Conservation (phyloP, 805 yeast genomes). For the Ogataea saltuana region DNA sequence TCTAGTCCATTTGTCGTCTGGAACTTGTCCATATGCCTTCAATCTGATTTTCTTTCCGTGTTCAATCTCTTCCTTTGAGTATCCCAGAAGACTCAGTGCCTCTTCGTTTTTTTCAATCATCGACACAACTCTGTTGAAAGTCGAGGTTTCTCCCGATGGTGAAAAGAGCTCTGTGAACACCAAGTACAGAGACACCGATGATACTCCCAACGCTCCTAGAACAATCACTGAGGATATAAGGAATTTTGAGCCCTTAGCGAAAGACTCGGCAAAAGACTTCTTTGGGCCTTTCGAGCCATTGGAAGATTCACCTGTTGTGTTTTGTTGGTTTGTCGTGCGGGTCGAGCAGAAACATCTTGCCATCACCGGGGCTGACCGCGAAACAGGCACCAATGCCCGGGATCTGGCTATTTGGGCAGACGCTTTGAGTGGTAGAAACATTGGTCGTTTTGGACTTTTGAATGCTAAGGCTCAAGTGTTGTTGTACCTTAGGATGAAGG, state of each 20-base stretch:
- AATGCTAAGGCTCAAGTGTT: not conserved
- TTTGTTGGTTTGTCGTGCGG: not conserved
- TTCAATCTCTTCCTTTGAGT: conserved; percentile 41
- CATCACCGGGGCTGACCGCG: not conserved
- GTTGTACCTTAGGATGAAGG: too few species aligned
- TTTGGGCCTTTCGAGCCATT: conserved; percentile 3
- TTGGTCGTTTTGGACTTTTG: not conserved
- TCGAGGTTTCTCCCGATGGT: conserved; percentile 89
- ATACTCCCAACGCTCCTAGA: conserved; percentile 66
- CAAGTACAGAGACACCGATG: conserved; percentile 68
- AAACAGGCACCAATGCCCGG: not conserved
- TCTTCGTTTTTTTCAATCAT: conserved; percentile 67
- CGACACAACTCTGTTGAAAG: conserved; percentile 83
- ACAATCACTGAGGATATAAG: conserved; percentile 62
- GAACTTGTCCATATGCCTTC: conserved; percentile 78
- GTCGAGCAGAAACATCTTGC: conserved; percentile 2
- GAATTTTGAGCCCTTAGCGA: conserved; percentile 61
- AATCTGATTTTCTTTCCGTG: conserved; percentile 51
- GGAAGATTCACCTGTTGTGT: not conserved
- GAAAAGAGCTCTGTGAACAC: conserved; percentile 77
- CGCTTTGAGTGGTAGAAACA: not conserved
- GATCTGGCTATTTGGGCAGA: conserved; percentile 3
- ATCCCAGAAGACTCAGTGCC: conserved; percentile 56
- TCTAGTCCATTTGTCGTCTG: conserved; percentile 79
- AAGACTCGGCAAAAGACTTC: conserved; percentile 38